These are phyloP conservation scores for Monosporascus ibericus DNA, from an alignment of 2,329 filamentous ascomycete genomes.

Conservation along the genomic window DNA sequence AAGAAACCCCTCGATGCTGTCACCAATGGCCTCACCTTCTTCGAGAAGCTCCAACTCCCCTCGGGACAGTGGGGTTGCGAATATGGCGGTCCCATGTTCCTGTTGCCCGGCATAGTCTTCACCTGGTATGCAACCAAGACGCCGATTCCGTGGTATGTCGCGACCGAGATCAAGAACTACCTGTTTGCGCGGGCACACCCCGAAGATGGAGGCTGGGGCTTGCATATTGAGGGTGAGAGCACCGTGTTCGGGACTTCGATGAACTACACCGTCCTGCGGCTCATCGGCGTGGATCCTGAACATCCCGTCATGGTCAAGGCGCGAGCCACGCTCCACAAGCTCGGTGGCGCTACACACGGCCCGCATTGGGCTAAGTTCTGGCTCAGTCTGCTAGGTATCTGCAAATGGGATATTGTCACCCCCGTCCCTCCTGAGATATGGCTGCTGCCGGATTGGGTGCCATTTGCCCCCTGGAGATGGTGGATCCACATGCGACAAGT, in stretches of 20 bases:
- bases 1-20: conserved; percentile 71
- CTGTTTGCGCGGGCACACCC: conserved; percentile 78
- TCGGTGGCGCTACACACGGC: conserved; percentile 76
- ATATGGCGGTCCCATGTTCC: conserved; percentile 96
- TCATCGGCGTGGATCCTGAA: conserved; percentile 78
- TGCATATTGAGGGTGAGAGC: conserved; percentile 91
- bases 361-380: conserved; percentile 99
- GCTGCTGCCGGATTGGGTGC: conserved; percentile 87
- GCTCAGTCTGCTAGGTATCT: conserved; percentile 77
- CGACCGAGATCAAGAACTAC: conserved; percentile 88
- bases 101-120: conserved; percentile 79
- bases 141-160: conserved; percentile 71
- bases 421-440: conserved; percentile 90
- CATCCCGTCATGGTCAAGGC: conserved; percentile 83
- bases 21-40: conserved; percentile 79
- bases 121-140: conserved; percentile 87
- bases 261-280: conserved; percentile 77
- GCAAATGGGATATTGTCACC: conserved; percentile 88
- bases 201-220: conserved; percentile 90
- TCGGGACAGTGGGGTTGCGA: conserved; percentile 96
- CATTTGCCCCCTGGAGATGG: conserved; percentile 88
- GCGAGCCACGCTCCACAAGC: conserved; percentile 70
- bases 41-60: conserved; percentile 80
- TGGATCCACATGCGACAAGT: conserved; percentile 98
- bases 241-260: conserved; percentile 84